These are phyloP conservation scores for Melanogaster broomeanus DNA, from an alignment of 768 basidiomycete genomes.

Conservation along the genomic window DNA sequence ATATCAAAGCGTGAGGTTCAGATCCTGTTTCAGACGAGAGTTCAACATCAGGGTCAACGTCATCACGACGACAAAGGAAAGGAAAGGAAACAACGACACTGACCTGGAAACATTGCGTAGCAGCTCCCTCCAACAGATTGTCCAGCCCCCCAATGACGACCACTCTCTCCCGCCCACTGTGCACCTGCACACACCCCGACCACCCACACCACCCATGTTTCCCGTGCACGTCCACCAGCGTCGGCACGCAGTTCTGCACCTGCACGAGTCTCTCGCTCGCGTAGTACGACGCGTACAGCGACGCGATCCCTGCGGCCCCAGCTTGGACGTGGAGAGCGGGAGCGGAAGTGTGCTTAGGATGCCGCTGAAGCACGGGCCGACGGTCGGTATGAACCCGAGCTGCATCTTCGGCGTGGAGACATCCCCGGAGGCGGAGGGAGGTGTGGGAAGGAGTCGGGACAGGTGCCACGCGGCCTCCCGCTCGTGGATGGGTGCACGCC, in stretches of 20 bases:
- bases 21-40: conserved; percentile 56
- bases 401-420: conserved; percentile 38
- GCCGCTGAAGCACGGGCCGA: conserved; percentile 95
- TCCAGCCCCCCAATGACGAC: conserved; percentile 97
- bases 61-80: not conserved
- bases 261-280: conserved; percentile 69
- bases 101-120: conserved; percentile 98
- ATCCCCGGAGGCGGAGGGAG: conserved; percentile 51
- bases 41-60: not conserved
- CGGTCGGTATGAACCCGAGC: conserved; percentile 84
- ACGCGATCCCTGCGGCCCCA: conserved; percentile 74
- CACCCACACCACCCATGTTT: conserved; percentile 88
- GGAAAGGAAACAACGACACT: conserved; percentile 22
- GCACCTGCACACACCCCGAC: conserved; percentile 95
- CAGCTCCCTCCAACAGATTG: conserved; percentile 96
- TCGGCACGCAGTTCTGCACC: conserved; percentile 69
- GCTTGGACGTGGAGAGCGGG: conserved; percentile 59
- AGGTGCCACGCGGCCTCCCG: conserved; percentile 91
- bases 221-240: conserved; percentile 73
- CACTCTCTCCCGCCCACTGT: conserved; percentile 82
- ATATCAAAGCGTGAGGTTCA: conserved; percentile 87
- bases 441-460: conserved; percentile 49
- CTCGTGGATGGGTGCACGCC: conserved; percentile 93
- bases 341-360: conserved; percentile 87
- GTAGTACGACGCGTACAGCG: conserved; percentile 80